Evolutionary conservation across 2,329 filamentous ascomycete genomes (phyloP), one percentile per base, ranked within the genome.

Genomic region (Penicillium sp.): DNA sequence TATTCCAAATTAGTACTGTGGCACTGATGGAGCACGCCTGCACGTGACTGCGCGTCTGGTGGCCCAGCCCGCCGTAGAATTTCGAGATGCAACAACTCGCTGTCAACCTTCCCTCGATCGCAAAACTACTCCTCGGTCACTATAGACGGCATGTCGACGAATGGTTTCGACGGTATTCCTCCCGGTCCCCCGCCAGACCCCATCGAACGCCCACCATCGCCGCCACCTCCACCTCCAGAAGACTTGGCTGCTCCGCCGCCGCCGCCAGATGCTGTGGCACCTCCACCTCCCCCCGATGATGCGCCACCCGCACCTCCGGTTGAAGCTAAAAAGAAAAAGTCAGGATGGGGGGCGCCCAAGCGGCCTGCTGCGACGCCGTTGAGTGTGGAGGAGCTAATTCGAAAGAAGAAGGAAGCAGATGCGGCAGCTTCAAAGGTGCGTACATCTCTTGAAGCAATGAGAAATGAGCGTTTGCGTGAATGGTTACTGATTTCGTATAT

Each of bases 341-440:
- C 69, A 47, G 80, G 81, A 61, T 82, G 78, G 78, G 78, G 77
- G 42, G 47, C 73, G 54, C 36, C 36, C 4, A 74, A 75, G 60
- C 57, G 73, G 65, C 65, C 70, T 43, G 57, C 67, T 6, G 52
- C 63, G 3, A 67, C 69, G 6, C 88, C 88, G 8, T 77, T 95
- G 44, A 92, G 90, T 68, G 86, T 96, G 51, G 91, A 96, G 72
- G 89, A 95, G 63, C 81, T 96, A 4, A 75, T 96, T 21, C 84
- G 85, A 61, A 88, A 92, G 75, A 95, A 95, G 79, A 89, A 88
- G 68, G 90, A 89, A 56, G 87, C 89, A 26, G 90, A 94, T 73
- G 88, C 88, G 33, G 90, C 88, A 15, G 87, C 90, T 9, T 83
- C 89, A 50, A 96, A 94, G 74, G 81, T 84, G 75, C 61, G 72